Base-by-base conservation (phyloP, 164 flowering plant genomes). In the Vitis vinifera region DNA sequence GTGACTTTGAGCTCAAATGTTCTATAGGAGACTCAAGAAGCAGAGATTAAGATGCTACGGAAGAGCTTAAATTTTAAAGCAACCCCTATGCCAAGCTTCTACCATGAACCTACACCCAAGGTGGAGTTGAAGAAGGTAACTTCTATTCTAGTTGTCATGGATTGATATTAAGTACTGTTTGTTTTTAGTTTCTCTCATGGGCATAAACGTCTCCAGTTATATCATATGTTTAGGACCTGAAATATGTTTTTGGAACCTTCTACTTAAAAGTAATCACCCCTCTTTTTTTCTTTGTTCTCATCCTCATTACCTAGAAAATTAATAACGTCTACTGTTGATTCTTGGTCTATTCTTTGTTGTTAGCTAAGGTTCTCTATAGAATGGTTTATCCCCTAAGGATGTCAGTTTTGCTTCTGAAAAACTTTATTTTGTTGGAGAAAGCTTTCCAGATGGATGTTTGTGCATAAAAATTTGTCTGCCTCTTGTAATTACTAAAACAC, bases 21-120 rank as follows among this genome's bases (percentile, higher is more conserved):
- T 56, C n/a, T 67, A 17, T 10, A 68, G 71, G 71, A 68, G 57
- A 68, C 53, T 51, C 71, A 60, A 51, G 65, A 68, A 60, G 65
- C 71, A 8, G 71, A 68, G 65, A 68, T 68, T 29, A 68, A 68
- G 65, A 61, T 50, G 65, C 65, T 68, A 4, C 50, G 65, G 56
- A 68, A 68, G 44, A 68, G 71, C 55, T 48, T 68, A 51, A 62
- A 23, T 8, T 68, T 68, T 37, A 68, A 68, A 68, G 71, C 71
- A 49, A 60, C 52, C 17, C 71, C 71, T 10, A 59, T 68, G 65
- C 71, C 71, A 44, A 68, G 71, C 49, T 68, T 68, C 30, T 60
- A 68, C 59, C 48, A 37, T 37, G 65, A 68, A 50, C 65, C 59
- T 50, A n/a, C 65, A n/a, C 58, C 71, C 65, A 68, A 68, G 30